phyloP scores from a whole-genome alignment of 2,329 filamentous ascomycete genomes.

The Curvularia hawaiiensis region DNA sequence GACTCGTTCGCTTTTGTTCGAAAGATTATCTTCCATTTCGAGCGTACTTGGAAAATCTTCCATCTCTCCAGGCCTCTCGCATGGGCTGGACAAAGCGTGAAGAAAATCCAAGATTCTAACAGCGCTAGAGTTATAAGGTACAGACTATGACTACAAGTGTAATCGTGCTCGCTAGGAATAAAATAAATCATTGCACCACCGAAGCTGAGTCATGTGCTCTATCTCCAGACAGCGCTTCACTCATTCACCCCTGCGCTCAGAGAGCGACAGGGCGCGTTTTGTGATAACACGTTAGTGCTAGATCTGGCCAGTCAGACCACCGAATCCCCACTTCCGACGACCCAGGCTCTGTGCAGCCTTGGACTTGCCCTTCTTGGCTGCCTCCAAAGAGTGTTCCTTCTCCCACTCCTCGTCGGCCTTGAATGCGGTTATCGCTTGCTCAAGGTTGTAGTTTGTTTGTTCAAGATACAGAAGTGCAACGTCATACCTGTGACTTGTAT shows the following conservation, averaged over 20 bases:
- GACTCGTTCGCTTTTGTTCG: too few species aligned
- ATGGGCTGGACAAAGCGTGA: too few species aligned
- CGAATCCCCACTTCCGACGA: constrained; percentile 44
- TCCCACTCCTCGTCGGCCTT: constrained; percentile 79
- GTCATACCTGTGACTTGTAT: constrained; percentile 61
- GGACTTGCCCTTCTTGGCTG: constrained; percentile 52
- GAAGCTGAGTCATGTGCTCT: not conserved
- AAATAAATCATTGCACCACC: not conserved
- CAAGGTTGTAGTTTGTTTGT: constrained; percentile 69
- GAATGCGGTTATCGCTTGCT: constrained; percentile 66
- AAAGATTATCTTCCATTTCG: too few species aligned
- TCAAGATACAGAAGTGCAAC: constrained; percentile 77
- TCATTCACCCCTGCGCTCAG: not conserved
- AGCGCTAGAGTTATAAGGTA: too few species aligned
- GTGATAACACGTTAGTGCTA: constrained; percentile 16
- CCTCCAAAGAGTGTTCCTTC: constrained; percentile 65
- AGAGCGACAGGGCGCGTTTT: not conserved
- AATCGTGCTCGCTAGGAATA: too few species aligned
- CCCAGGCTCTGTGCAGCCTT: constrained; percentile 33
- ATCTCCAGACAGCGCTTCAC: not conserved
- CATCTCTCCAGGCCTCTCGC: too few species aligned
- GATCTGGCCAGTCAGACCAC: constrained; percentile 46
- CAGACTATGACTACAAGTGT: too few species aligned
- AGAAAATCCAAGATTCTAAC: too few species aligned
- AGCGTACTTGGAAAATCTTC: too few species aligned